A percentile compares a stretch with the other conserved stretches of the same genome.
phyloP scores from a whole-genome alignment of 192 early-diverging fungal species.

The Radiomyces spectabilis region DNA sequence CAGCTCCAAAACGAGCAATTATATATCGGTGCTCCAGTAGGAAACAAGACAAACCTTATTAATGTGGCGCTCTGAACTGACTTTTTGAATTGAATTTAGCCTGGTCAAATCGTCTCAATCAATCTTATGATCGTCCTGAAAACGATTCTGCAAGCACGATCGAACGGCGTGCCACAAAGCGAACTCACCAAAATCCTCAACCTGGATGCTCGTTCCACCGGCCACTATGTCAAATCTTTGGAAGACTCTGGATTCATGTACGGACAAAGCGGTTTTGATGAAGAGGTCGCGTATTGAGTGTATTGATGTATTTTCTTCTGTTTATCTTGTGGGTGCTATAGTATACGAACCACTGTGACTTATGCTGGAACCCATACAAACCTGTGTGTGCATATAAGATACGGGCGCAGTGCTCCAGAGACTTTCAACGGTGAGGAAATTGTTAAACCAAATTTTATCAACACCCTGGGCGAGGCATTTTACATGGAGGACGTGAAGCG shows the following conservation, averaged over 20 bases:
- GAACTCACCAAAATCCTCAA: conserved; percentile 1
- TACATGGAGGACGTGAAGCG: not conserved
- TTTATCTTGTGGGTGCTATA: not conserved
- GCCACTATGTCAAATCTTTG: conserved; percentile 8
- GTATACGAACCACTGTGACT: not conserved
- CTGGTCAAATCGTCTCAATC: not conserved
- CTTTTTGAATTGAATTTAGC: not conserved
- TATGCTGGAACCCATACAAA: not conserved
- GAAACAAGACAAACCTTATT: not conserved
- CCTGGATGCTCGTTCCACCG: conserved; percentile 8
- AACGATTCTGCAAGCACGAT: not conserved
- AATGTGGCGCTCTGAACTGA: not conserved
- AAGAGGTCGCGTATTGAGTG: not conserved
- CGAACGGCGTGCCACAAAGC: conserved; percentile 4
- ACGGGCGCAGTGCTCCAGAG: not conserved
- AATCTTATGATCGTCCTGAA: not conserved
- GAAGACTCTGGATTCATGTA: conserved; percentile 16
- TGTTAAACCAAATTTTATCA: conserved; percentile 4
- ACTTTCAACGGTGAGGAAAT: not conserved
- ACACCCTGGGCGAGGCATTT: conserved; percentile 1
- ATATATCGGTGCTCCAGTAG: conserved; percentile 10
- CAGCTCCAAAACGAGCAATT: conserved; percentile 14
- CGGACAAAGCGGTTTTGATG: too few species aligned
- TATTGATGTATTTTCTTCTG: not conserved
- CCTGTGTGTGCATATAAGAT: conserved; percentile 8